Evolutionary conservation across 2,329 filamentous ascomycete species (phyloP).

Genomic region (Verruconis gallopava): DNA sequence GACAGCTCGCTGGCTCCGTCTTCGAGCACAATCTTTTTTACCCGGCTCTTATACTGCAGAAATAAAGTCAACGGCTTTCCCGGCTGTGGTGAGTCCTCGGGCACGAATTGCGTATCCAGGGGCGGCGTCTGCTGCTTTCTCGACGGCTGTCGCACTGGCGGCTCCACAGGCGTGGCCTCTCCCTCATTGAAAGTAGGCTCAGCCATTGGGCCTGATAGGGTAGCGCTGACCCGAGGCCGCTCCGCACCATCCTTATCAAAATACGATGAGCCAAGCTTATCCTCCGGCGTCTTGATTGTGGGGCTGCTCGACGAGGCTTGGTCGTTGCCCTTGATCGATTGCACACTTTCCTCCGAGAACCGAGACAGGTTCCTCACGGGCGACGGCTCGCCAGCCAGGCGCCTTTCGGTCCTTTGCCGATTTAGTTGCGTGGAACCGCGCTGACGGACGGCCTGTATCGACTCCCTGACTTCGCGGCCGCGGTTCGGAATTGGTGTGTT

Average conservation of each 20-base stretch:
- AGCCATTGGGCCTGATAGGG: slow-evolving; percentile 20
- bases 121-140: slow-evolving; percentile 25
- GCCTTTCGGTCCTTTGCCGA: slow-evolving; percentile 38
- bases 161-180: slow-evolving; percentile 4
- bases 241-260: slow-evolving; percentile 18
- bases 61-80: slow-evolving; percentile 88
- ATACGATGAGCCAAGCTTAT: slow-evolving; percentile 39
- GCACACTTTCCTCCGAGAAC: slow-evolving; percentile 48
- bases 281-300: slow-evolving; percentile 48
- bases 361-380: slow-evolving; percentile 41
- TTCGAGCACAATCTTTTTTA: slow-evolving; percentile 85
- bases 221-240: slow-evolving; percentile 20
- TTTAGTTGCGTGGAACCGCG: slow-evolving; percentile 42
- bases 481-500: slow-evolving; percentile 75
- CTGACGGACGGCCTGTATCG: slow-evolving; percentile 57
- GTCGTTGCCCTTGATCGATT: slow-evolving; percentile 17
- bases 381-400: slow-evolving; percentile 43
- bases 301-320: slow-evolving; percentile 29
- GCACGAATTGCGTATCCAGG: slow-evolving; percentile 28
- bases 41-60: slow-evolving; percentile 89
- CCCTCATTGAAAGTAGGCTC: neutral
- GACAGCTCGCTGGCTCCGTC: slow-evolving; percentile 77
- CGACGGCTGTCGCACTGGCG: slow-evolving; percentile 20
- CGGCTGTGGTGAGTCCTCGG: slow-evolving; percentile 51
- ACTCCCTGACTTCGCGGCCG: slow-evolving; percentile 72